phyloP scores from a whole-genome alignment of 495 filamentous ascomycete species.

The Durotheca rogersii region DNA sequence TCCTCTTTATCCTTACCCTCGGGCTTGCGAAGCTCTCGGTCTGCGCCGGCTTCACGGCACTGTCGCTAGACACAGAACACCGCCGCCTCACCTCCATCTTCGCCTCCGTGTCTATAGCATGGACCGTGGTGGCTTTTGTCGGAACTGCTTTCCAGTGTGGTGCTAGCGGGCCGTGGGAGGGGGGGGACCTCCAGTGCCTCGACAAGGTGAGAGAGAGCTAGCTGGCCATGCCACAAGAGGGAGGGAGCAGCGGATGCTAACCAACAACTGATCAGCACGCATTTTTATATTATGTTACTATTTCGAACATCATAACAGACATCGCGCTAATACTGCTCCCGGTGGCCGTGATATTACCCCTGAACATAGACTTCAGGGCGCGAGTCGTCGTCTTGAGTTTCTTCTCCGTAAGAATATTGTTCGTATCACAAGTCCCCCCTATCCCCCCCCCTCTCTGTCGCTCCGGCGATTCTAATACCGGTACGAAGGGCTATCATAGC shows the following conservation, averaged over 20 bases:
- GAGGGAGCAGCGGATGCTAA: too few species aligned
- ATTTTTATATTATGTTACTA: constrained; percentile 45
- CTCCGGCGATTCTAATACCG: background rate
- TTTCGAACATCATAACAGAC: constrained; percentile 49
- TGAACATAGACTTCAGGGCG: constrained; percentile 22
- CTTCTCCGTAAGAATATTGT: constrained; percentile 31
- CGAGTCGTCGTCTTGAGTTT: constrained; percentile 24
- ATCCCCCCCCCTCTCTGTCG: background rate
- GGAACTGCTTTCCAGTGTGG: constrained; percentile 47
- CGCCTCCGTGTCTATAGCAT: constrained; percentile 15
- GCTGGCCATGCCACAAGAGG: background rate
- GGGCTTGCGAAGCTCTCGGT: constrained; percentile 31
- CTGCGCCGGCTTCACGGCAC: constrained; percentile 20
- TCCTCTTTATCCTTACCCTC: constrained; percentile 29
- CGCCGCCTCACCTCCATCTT: constrained; percentile 20
- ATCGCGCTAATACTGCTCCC: constrained; percentile 42
- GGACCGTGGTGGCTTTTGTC: constrained; percentile 40
- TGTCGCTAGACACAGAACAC: constrained; percentile 28
- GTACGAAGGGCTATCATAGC: constrained; percentile 24
- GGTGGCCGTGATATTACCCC: constrained; percentile 37
- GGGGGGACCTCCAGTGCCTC: constrained; percentile 36
- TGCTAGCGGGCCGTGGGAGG: constrained; percentile 42
- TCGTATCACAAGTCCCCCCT: background rate
- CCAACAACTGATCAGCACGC: constrained; percentile 25
- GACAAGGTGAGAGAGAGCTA: constrained; percentile 33